These are phyloP conservation scores for Epichloe uncinata DNA, from an alignment of 2,329 filamentous ascomycete genomes.

Conservation along the genomic window DNA sequence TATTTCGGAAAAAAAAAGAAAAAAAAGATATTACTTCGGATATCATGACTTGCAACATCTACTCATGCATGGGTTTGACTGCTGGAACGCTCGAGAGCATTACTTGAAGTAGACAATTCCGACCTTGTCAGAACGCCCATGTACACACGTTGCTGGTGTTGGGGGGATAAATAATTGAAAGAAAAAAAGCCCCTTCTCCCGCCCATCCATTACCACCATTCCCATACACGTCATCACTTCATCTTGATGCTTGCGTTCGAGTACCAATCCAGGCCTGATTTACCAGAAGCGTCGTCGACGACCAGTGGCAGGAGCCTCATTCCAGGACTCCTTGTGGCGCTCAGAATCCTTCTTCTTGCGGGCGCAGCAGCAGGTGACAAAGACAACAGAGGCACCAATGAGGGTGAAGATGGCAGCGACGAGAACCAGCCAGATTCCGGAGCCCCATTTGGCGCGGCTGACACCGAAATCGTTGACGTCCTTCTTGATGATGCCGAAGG, in stretches of 20 bases:
- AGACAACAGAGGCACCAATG: slow-evolving; percentile 41
- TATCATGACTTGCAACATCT: too few relatives aligned
- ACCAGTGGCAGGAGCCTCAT: slow-evolving; percentile 5
- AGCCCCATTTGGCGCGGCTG: slow-evolving; percentile 34
- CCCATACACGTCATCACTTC: background rate
- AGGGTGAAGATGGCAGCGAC: slow-evolving; percentile 41
- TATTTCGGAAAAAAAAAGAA: too few relatives aligned
- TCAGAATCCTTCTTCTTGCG: slow-evolving; percentile 22
- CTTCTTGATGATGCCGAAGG: slow-evolving; percentile 39
- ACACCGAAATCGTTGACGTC: slow-evolving; percentile 38
- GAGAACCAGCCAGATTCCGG: slow-evolving; percentile 46
- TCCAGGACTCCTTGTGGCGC: slow-evolving; percentile 14
- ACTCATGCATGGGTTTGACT: too few relatives aligned
- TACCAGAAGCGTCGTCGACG: slow-evolving; percentile 10
- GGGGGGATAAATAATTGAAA: fast-evolving
- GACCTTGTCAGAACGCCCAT: too few relatives aligned
- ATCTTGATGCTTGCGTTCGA: too few relatives aligned
- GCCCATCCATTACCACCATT: too few relatives aligned
- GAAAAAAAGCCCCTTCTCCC: too few relatives aligned
- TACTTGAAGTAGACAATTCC: too few relatives aligned
- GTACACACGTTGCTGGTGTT: too few relatives aligned
- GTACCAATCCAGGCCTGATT: background rate
- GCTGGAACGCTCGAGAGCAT: too few relatives aligned
- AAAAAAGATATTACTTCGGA: too few relatives aligned
- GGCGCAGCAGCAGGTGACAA: slow-evolving; percentile 47